Conservation (phyloP, 2,329 filamentous ascomycete genomes). For the Corinectria fuckeliana region DNA sequence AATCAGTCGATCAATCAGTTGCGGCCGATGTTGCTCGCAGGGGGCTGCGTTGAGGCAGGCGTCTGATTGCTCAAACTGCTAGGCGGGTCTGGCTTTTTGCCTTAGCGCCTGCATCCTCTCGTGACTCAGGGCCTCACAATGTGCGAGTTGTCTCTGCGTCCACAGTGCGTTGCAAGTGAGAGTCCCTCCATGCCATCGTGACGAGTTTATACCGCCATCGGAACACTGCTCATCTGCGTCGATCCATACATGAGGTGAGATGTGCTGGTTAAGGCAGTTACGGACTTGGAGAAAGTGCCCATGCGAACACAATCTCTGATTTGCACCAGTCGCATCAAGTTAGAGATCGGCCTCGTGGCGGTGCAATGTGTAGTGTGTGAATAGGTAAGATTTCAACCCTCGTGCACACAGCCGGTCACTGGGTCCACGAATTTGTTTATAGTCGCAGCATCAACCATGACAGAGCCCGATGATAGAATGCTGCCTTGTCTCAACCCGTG, state of each 20-base stretch:
- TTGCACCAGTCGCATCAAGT: slow-evolving; percentile 5
- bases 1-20: slow-evolving; percentile 39
- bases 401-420: slow-evolving; percentile 9
- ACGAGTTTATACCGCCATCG: slow-evolving; percentile 6
- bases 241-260: background rate
- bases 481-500: background rate
- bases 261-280: background rate
- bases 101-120: slow-evolving; percentile 29
- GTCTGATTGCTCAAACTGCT: slow-evolving; percentile 32
- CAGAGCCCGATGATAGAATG: background rate
- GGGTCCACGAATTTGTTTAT: no score
- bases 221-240: background rate
- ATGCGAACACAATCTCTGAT: background rate
- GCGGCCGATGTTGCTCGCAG: slow-evolving; percentile 25
- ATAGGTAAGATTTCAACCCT: slow-evolving; percentile 13
- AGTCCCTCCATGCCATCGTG: background rate
- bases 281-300: background rate
- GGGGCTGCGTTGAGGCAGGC: slow-evolving; percentile 19
- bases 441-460: background rate
- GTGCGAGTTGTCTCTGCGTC: slow-evolving; percentile 8
- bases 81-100: slow-evolving; percentile 31
- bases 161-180: slow-evolving; percentile 13
- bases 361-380: background rate
- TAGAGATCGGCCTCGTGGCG: slow-evolving; percentile 9
- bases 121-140: slow-evolving; percentile 25